phyloP scores from a whole-genome alignment of 2,329 filamentous ascomycete genomes.

The Fonsecaea nubica region DNA sequence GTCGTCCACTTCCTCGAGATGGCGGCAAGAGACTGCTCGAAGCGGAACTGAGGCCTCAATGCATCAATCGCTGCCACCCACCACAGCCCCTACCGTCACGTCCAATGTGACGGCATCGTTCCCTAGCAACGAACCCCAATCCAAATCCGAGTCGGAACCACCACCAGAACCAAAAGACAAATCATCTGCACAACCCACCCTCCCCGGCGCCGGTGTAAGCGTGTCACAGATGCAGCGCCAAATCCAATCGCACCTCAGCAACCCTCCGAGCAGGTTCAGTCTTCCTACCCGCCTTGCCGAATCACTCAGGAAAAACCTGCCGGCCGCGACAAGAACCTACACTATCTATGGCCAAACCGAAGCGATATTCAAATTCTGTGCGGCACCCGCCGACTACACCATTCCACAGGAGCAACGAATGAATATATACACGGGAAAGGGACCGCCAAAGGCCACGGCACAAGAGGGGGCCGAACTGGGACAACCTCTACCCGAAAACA shows the following conservation, averaged over 20 bases:
- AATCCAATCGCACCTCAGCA: conserved; percentile 25
- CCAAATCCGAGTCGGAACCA: conserved; percentile 18
- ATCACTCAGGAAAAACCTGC: conserved; percentile 45
- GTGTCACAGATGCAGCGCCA: conserved; percentile 32
- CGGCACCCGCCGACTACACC: conserved; percentile 74
- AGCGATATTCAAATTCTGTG: conserved; percentile 76
- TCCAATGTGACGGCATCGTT: conserved; percentile 22
- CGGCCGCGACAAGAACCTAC: conserved; percentile 68
- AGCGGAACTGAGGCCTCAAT: background rate
- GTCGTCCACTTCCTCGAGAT: conserved; percentile 10
- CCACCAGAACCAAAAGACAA: conserved; percentile 16
- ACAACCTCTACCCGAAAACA: conserved; percentile 52
- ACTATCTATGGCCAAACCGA: conserved; percentile 81
- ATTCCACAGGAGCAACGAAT: conserved; percentile 73
- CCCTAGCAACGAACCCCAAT: conserved; percentile 17
- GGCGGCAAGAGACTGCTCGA: conserved; percentile 18
- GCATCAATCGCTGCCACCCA: conserved; percentile 17
- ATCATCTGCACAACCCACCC: conserved; percentile 16
- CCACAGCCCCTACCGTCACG: conserved; percentile 23
- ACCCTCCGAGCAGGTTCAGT: conserved; percentile 16
- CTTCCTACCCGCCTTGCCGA: conserved; percentile 32
- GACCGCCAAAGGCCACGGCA: conserved; percentile 68
- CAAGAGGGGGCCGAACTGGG: conserved; percentile 77
- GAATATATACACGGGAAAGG: conserved; percentile 59
- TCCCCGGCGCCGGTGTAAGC: conserved; percentile 8